These are phyloP conservation scores for Pachysandra terminalis DNA, from an alignment of 164 flowering plant species.

Conservation along the genomic window DNA sequence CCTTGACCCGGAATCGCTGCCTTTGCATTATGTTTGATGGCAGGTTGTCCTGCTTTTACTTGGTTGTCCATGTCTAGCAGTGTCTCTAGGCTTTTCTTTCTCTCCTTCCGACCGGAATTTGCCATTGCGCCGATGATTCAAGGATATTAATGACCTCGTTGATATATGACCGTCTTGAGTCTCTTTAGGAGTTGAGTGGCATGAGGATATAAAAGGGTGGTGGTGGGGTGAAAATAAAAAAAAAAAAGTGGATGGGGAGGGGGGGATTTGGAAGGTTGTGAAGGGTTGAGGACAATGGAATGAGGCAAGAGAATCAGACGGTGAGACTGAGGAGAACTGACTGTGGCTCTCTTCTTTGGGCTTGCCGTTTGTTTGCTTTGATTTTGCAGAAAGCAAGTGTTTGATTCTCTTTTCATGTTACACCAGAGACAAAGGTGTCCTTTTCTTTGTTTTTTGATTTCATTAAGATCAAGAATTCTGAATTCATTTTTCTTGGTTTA, in stretches of 20 bases:
- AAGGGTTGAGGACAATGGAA: slow-evolving; percentile 8
- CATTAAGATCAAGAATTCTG: not conserved
- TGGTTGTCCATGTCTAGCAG: slow-evolving; percentile 52
- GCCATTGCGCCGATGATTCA: not conserved
- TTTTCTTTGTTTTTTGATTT: not conserved
- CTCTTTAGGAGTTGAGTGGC: no score
- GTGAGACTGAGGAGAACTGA: slow-evolving; percentile 11
- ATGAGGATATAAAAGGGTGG: no score
- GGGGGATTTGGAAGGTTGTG: not conserved
- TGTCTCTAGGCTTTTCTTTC: slow-evolving; percentile 52
- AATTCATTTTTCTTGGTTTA: not conserved
- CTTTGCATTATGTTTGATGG: slow-evolving; percentile 3
- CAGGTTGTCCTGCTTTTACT: slow-evolving; percentile 2
- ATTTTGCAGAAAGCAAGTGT: slow-evolving; percentile 15
- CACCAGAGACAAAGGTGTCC: not conserved
- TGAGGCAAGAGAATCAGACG: slow-evolving; percentile 16
- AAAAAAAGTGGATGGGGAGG: not conserved
- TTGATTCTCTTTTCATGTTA: slow-evolving; percentile 11
- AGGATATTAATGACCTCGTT: not conserved
- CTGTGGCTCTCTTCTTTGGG: slow-evolving; percentile 13
- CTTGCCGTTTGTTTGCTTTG: slow-evolving; percentile 20
- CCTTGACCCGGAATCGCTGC: slow-evolving; percentile 52
- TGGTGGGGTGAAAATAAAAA: not conserved
- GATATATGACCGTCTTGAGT: no score
- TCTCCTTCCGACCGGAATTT: slow-evolving; percentile 14